Percentiles rank a stretch among this genome's conserved stretches.
These are phyloP conservation scores for Amanita phalloides DNA, from an alignment of 768 basidiomycete species.

Conservation along the genomic window DNA sequence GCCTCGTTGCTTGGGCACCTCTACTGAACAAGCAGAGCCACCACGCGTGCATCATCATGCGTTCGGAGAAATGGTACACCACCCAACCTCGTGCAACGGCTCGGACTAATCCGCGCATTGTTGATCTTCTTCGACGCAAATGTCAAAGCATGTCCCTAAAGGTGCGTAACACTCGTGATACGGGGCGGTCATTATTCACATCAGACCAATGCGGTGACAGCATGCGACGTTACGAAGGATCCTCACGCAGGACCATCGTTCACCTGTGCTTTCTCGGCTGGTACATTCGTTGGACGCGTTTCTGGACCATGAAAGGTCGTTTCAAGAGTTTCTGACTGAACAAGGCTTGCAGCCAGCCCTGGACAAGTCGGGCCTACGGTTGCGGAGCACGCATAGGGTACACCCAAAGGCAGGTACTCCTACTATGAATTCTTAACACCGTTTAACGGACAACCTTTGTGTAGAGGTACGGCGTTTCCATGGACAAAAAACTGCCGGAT, in stretches of 20 bases:
- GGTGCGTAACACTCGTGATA: neutral
- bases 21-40: conserved; percentile 23
- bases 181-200: neutral
- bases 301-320: conserved; percentile 26
- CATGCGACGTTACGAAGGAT: conserved; percentile 16
- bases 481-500: conserved; percentile 23
- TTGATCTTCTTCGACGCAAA: conserved; percentile 24
- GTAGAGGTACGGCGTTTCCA: conserved; percentile 24
- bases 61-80: conserved; percentile 26
- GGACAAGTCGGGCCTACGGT: conserved; percentile 16
- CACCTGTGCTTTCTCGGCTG: conserved; percentile 22
- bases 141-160: conserved; percentile 11
- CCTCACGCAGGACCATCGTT: conserved; percentile 19
- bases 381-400: conserved; percentile 18
- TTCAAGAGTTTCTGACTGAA: conserved; percentile 20
- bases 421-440: neutral
- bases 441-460: neutral
- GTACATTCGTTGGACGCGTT: conserved; percentile 29
- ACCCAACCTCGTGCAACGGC: conserved; percentile 20
- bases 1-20: conserved; percentile 25
- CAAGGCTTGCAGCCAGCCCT: conserved; percentile 14
- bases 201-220: conserved; percentile 7
- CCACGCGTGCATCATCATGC: conserved; percentile 24
- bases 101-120: conserved; percentile 19
- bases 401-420: conserved; percentile 23